Percentiles rank a stretch among this genome's conserved stretches.
These are phyloP conservation scores for Pelargonium myrrhifolium DNA, from an alignment of 441 rosid genomes.

Conservation along the genomic window DNA sequence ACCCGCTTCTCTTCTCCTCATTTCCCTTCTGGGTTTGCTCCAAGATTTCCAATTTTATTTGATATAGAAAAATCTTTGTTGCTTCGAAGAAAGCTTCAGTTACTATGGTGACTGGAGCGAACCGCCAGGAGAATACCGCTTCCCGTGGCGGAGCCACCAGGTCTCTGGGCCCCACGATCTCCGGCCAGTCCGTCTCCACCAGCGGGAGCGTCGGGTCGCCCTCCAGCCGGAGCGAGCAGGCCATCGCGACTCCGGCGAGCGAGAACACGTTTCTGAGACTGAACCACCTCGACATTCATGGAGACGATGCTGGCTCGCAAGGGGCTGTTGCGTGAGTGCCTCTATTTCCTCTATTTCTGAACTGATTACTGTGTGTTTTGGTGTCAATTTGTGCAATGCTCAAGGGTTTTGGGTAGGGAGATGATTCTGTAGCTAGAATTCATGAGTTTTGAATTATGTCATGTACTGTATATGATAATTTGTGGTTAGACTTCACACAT, in stretches of 20 bases:
- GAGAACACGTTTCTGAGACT: conserved; percentile 58
- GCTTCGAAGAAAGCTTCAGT: conserved; percentile 16
- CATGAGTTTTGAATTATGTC: background rate
- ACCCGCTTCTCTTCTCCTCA: conserved; percentile 26
- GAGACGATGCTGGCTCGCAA: conserved; percentile 85
- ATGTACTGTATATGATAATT: background rate
- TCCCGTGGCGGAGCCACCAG: conserved; percentile 43
- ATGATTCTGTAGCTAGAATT: background rate
- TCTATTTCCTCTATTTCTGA: background rate
- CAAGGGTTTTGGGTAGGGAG: conserved; percentile 9
- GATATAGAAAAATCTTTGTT: too few species aligned
- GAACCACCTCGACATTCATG: conserved; percentile 79
- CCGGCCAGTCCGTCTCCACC: conserved; percentile 88
- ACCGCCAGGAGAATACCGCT: conserved; percentile 40
- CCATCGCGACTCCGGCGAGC: conserved; percentile 65
- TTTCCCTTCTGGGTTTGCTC: conserved; percentile 23
- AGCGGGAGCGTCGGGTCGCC: conserved; percentile 97
- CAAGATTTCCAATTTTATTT: conserved; percentile 12
- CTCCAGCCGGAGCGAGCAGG: conserved; percentile 63
- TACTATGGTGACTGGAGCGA: conserved; percentile 31
- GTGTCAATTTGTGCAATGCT: background rate
- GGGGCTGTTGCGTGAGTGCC: conserved; percentile 61
- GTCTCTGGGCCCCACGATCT: conserved; percentile 73
- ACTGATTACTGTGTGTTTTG: background rate
- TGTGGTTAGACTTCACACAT: background rate